Base-by-base conservation (phyloP, 192 early-diverging fungal genomes). In the Coemansia asiatica region DNA sequence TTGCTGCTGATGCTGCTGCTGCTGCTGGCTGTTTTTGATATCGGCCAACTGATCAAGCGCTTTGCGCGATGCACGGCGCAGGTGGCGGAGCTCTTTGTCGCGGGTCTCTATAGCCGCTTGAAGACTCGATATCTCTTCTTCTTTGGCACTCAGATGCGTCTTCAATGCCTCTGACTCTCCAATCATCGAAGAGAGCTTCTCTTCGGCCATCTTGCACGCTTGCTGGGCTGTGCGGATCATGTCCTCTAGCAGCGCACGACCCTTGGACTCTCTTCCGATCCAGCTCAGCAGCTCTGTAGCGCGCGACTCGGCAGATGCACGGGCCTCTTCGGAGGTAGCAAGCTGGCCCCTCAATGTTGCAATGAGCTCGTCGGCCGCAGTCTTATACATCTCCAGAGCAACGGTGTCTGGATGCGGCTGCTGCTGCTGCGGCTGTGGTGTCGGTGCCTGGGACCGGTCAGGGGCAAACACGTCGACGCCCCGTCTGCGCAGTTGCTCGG, bases 251-350 rank as follows among this genome's bases (percentile, higher is more conserved):
- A 73, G 60, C 54, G 73, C 79, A 8, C 79, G 79, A 60, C 79
- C 74, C 70, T 81, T 81, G 60, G 79, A 81, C 71, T 81, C 79
- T n/a, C 79, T 74, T 6, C 79, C 74, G 31, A 81, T 81, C 79
- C 79, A 81, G 15, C 59, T 67, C 40, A 81, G 64, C n/a, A 81
- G 79, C 65, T 81, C 79, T 1, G 79, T 23, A 27, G 74, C 70
- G 6, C 79, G 79, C 8, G 64, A 46, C 61, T 81, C 79, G 22
- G 79, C 79, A 15, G 73, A 64, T 26, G 35, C 67, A 4, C 74
- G 74, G 19, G 67, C 67, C 2, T 33, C 50, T 59, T 76, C 74
- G 4, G 62, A 22, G 1, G 56, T 19, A 1, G 58, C 40, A 54
- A 81, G 64, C 70, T 73, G 79, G 15, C 57, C 40, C 9, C 63